These are phyloP conservation scores for Solanum hybrid DNA, from an alignment of 305 asterid genomes.

Conservation along the genomic window DNA sequence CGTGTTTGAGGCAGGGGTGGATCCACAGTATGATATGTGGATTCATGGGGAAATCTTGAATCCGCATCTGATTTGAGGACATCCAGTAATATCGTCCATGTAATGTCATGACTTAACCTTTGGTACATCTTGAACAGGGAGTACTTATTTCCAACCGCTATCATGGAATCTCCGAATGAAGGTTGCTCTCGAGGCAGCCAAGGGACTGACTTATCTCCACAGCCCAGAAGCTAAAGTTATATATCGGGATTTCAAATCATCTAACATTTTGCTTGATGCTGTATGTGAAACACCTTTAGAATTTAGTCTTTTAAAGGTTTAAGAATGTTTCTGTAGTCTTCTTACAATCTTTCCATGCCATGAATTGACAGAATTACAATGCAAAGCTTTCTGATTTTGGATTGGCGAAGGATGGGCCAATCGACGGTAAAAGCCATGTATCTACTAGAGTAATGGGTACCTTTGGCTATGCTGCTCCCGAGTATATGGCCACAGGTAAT, in stretches of 20 bases:
- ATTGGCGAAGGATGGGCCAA: constrained; percentile 23
- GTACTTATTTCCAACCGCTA: constrained; percentile 20
- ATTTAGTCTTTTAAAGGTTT: neutral
- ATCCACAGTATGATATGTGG: neutral
- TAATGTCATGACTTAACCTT: neutral
- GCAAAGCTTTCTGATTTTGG: constrained; percentile 28
- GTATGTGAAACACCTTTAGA: constrained; percentile 3
- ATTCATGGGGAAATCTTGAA: neutral
- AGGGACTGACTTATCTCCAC: constrained; percentile 20
- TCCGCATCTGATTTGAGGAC: neutral
- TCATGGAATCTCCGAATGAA: constrained; percentile 22
- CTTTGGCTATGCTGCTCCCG: constrained; percentile 26
- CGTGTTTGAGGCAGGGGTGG: neutral
- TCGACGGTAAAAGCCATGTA: constrained; percentile 22
- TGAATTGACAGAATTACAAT: constrained; percentile 17
- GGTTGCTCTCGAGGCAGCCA: constrained; percentile 22
- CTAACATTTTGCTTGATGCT: constrained; percentile 17
- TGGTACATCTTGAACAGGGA: constrained; percentile 10
- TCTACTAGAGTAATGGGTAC: constrained; percentile 26
- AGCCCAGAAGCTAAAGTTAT: constrained; percentile 24
- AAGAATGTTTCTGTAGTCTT: neutral
- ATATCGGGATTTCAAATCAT: constrained; percentile 23
- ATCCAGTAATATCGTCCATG: neutral
- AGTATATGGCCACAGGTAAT: constrained; percentile 26
- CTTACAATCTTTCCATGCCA: neutral